phyloP scores from a whole-genome alignment of 495 filamentous ascomycete genomes.

The Penicillium macrosclerotiorum region DNA sequence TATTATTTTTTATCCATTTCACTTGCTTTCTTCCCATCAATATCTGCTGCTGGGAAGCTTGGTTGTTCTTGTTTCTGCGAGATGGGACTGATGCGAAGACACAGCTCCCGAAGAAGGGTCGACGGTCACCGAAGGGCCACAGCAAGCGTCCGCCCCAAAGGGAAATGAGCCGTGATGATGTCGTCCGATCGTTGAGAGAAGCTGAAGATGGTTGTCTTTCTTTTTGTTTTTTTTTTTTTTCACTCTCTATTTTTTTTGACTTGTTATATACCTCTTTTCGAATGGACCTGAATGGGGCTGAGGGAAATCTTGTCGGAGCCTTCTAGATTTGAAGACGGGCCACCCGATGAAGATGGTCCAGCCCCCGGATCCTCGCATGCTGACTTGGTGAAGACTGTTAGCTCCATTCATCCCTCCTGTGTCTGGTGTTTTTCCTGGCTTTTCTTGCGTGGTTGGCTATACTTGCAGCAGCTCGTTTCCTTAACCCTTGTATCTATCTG shows the following conservation, averaged over 20 bases:
- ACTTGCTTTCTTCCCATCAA: neutral
- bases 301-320: neutral
- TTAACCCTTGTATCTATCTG: constrained; percentile 17
- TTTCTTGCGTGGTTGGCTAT: neutral
- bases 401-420: neutral
- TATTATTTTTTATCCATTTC: too few species aligned
- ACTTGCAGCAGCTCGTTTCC: neutral
- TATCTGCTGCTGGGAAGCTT: neutral
- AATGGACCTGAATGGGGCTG: neutral
- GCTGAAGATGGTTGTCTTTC: neutral
- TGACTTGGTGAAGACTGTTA: too few species aligned
- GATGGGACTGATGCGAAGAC: constrained; percentile 6
- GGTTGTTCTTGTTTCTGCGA: neutral
- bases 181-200: too few species aligned
- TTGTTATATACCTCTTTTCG: constrained; percentile 3
- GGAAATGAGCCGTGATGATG: constrained; percentile 8
- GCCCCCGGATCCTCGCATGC: too few species aligned
- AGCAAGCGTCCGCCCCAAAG: constrained; percentile 1
- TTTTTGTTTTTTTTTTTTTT: neutral
- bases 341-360: constrained; percentile 1
- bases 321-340: neutral
- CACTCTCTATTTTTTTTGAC: neutral
- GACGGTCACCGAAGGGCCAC: constrained; percentile 3
- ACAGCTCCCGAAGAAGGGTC: constrained; percentile 8
- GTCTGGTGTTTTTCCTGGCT: neutral